phyloP scores from a whole-genome alignment of 768 basidiomycete species.

The Termitomyces sp. region DNA sequence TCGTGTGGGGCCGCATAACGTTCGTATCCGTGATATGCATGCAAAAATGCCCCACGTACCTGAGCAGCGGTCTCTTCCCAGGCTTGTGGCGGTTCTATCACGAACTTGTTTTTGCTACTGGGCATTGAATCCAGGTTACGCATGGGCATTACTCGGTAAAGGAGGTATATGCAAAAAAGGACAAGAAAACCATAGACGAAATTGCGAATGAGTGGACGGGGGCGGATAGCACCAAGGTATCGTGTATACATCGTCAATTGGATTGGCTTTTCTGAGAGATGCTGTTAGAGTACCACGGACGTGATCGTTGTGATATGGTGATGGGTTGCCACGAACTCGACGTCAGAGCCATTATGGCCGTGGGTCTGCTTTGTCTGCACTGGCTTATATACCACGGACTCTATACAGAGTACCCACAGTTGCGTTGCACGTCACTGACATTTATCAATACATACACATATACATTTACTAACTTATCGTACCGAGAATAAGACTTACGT shows the following conservation, averaged over 20 bases:
- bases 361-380: neutral
- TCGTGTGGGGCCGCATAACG: slow-evolving; percentile 56
- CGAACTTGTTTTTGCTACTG: neutral
- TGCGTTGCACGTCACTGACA: neutral
- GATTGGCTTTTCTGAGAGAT: no score
- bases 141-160: slow-evolving; percentile 16
- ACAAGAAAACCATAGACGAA: slow-evolving; percentile 23
- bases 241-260: slow-evolving; percentile 10
- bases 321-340: no score
- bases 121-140: slow-evolving; percentile 6
- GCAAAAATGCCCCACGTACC: slow-evolving; percentile 58
- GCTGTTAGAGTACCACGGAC: no score
- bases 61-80: slow-evolving; percentile 51
- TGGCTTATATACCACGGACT: neutral
- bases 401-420: neutral
- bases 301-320: no score
- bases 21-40: slow-evolving; percentile 67
- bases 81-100: slow-evolving; percentile 21
- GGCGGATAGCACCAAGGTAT: slow-evolving; percentile 11
- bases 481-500: neutral
- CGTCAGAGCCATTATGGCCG: neutral
- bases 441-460: neutral
- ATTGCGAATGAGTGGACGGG: slow-evolving; percentile 23
- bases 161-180: slow-evolving; percentile 20
- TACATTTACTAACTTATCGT: neutral